These are phyloP conservation scores for Russula vinacea DNA, from an alignment of 768 basidiomycete genomes.

Conservation along the genomic window DNA sequence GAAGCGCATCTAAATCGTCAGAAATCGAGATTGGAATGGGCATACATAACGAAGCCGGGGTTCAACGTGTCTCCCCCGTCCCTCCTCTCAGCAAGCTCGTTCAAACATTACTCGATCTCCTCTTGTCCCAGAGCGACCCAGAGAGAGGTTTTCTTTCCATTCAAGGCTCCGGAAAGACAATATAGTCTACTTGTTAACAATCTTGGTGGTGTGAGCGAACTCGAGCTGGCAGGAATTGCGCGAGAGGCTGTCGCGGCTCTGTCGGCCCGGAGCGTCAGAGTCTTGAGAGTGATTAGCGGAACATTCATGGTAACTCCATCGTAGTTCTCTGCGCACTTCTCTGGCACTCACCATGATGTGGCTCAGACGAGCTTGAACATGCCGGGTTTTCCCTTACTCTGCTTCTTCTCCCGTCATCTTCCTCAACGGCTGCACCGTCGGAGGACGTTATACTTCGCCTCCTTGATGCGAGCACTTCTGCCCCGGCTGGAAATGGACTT, in stretches of 20 bases:
- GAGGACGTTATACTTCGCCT: constrained; percentile 54
- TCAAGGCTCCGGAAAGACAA: constrained; percentile 58
- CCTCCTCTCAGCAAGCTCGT: constrained; percentile 71
- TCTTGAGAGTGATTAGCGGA: constrained; percentile 67
- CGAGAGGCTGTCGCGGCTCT: constrained; percentile 58
- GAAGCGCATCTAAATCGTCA: constrained; percentile 51
- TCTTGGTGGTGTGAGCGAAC: constrained; percentile 79
- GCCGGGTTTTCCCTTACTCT: constrained; percentile 86
- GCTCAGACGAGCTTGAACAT: constrained; percentile 83
- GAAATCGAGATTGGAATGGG: constrained; percentile 91
- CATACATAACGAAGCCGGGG: constrained; percentile 87
- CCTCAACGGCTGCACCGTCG: constrained; percentile 41
- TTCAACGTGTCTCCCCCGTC: constrained; percentile 61
- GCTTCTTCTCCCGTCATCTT: constrained; percentile 60
- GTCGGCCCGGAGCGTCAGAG: constrained; percentile 51
- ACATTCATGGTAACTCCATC: constrained; percentile 69
- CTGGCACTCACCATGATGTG: not conserved
- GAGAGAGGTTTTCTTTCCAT: constrained; percentile 79
- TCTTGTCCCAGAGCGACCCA: constrained; percentile 67
- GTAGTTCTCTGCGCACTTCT: not conserved
- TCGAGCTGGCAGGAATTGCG: constrained; percentile 71
- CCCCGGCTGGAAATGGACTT: constrained; percentile 84
- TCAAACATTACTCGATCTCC: constrained; percentile 61
- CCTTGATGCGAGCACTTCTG: constrained; percentile 62
- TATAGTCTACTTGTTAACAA: constrained; percentile 81